Conservation (phyloP, 805 yeast genomes). For the Yarrowia sp. region DNA sequence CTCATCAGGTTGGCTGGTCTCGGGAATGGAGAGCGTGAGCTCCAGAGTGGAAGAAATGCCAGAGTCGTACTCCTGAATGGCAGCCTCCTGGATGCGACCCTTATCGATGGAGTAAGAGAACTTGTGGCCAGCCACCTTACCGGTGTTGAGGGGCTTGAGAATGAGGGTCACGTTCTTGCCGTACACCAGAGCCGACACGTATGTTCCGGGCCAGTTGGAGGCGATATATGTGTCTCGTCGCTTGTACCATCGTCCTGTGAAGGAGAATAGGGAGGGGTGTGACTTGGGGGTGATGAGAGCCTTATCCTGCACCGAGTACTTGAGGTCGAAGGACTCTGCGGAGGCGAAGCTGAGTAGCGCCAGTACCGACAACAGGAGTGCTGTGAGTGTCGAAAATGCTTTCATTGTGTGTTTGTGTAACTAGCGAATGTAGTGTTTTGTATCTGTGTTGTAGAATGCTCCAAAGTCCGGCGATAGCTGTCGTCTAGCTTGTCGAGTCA, state of each 20-base stretch:
- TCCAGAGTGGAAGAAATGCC: neutral
- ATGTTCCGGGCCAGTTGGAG: constrained; percentile 26
- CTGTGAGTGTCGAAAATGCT: neutral
- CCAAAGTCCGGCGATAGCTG: too few relatives aligned
- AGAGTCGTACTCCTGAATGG: constrained; percentile 8
- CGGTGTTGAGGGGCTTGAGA: constrained; percentile 11
- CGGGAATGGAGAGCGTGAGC: neutral
- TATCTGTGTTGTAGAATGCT: too few relatives aligned
- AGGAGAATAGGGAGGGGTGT: constrained; percentile 24
- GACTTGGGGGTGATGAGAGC: constrained; percentile 25
- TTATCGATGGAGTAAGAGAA: neutral
- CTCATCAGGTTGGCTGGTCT: neutral
- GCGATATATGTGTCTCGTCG: constrained; percentile 23
- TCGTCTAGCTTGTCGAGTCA: neutral
- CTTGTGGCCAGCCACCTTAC: constrained; percentile 4
- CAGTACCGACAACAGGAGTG: neutral
- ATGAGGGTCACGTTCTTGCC: constrained; percentile 14
- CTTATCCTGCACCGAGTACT: neutral
- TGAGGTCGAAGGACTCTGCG: neutral
- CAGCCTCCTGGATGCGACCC: constrained; percentile 2
- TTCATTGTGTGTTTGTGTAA: neutral
- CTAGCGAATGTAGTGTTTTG: neutral
- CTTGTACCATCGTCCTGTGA: constrained; percentile 26
- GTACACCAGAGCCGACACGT: constrained; percentile 5
- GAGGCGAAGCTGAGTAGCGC: neutral